phyloP scores from a whole-genome alignment of 352 stramenopile genomes.

The Pythium grandisporangium region DNA sequence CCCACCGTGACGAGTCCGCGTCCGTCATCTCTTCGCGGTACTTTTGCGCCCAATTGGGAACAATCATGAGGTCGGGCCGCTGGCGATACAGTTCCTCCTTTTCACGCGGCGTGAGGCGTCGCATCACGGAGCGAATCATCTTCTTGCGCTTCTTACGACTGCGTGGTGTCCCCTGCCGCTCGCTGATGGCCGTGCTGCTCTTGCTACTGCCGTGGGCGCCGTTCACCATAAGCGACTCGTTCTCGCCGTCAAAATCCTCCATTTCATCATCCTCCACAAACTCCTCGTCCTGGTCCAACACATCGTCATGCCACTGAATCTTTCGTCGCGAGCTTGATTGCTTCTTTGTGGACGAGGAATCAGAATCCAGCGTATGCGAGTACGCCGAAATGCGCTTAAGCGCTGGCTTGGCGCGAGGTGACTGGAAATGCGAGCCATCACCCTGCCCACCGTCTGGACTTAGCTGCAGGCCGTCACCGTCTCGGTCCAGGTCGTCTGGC shows the following conservation, averaged over 20 bases:
- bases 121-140: slow-evolving; percentile 64
- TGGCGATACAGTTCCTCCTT: slow-evolving; percentile 81
- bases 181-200: slow-evolving; percentile 31
- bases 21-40: slow-evolving; percentile 78
- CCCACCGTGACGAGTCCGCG: slow-evolving; percentile 58
- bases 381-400: slow-evolving; percentile 79
- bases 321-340: slow-evolving; percentile 47
- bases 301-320: slow-evolving; percentile 67
- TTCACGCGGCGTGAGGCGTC: slow-evolving; percentile 63
- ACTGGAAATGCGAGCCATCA: slow-evolving; percentile 52
- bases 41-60: slow-evolving; percentile 85
- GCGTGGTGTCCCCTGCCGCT: slow-evolving; percentile 41
- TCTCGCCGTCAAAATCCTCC: slow-evolving; percentile 41
- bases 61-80: slow-evolving; percentile 80
- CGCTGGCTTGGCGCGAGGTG: slow-evolving; percentile 34
- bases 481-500: slow-evolving; percentile 66
- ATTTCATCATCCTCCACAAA: slow-evolving; percentile 57
- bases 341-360: slow-evolving; percentile 22
- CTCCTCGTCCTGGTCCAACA: slow-evolving; percentile 70
- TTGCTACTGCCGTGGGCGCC: too few relatives aligned
- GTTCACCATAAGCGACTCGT: slow-evolving; percentile 41
- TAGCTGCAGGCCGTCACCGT: slow-evolving; percentile 76
- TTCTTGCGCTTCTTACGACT: slow-evolving; percentile 83
- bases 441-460: slow-evolving; percentile 52
- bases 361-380: slow-evolving; percentile 33